Conservation (phyloP, 208 protist species). For the Crithidia fasciculata region DNA sequence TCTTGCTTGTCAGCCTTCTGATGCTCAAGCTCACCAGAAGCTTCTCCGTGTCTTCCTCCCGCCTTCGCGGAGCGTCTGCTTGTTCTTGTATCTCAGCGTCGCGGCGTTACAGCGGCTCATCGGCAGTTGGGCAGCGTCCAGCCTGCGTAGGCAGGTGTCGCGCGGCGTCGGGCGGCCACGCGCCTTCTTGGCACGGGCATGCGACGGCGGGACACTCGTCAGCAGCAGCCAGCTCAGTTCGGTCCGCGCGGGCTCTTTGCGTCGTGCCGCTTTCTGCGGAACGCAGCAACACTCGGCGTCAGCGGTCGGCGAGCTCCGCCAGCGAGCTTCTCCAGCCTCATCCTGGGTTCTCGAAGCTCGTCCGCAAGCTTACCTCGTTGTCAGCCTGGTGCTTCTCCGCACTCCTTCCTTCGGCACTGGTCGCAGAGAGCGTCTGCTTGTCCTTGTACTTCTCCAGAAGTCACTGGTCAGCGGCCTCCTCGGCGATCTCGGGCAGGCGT, state of each 20-base stretch:
- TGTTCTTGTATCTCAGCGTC: constrained; percentile 2
- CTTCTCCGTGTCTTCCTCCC: background rate
- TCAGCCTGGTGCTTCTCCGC: background rate
- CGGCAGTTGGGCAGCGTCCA: background rate
- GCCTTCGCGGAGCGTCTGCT: constrained; percentile 3
- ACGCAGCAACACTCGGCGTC: background rate
- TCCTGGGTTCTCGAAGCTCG: background rate
- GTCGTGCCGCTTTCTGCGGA: background rate
- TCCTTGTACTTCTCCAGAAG: constrained; percentile 12
- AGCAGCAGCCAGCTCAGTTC: background rate
- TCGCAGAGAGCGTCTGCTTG: constrained; percentile 12
- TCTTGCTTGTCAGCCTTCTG: background rate
- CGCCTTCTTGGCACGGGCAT: background rate
- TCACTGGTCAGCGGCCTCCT: background rate
- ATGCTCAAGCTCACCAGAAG: no score
- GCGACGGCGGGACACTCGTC: background rate
- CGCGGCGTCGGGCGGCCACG: background rate
- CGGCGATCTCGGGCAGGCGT: background rate
- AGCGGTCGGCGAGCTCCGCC: background rate
- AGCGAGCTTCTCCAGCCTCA: background rate
- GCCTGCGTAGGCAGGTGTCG: background rate
- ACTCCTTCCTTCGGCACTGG: background rate
- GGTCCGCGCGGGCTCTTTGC: background rate
- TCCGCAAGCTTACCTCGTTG: constrained; percentile 13
- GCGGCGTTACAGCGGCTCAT: background rate